Conservation (phyloP, 805 yeast genomes). For the Metschnikowia kunwiensis region DNA sequence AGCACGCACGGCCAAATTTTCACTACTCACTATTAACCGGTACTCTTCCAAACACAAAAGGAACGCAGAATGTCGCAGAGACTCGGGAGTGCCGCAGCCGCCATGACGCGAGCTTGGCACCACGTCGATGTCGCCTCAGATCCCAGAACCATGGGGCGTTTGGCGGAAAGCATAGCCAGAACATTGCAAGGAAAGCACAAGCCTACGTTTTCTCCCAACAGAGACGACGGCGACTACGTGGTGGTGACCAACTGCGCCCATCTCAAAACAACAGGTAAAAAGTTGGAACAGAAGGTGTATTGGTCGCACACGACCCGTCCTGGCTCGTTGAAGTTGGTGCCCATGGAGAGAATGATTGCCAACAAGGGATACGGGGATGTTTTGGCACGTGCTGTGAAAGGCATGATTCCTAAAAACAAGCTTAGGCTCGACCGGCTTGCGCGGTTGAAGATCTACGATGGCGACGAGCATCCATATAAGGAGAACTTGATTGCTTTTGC, state of each 20-base stretch:
- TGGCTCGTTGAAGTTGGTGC: constrained; percentile 77
- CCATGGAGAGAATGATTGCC: constrained; percentile 72
- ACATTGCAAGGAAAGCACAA: constrained; percentile 96
- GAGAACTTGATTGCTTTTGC: constrained; percentile 82
- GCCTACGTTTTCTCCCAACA: constrained; percentile 68
- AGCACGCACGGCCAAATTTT: too few relatives aligned
- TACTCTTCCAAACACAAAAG: too few relatives aligned
- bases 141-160: constrained; percentile 81
- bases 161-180: constrained; percentile 85
- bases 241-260: constrained; percentile 91
- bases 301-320: constrained; percentile 90
- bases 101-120: constrained; percentile 90
- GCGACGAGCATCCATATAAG: constrained; percentile 81
- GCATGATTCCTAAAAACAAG: constrained; percentile 93
- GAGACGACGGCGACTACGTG: constrained; percentile 95
- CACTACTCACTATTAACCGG: too few relatives aligned
- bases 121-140: constrained; percentile 89
- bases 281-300: constrained; percentile 74
- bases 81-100: constrained; percentile 58
- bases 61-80: constrained; percentile 47
- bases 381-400: constrained; percentile 82
- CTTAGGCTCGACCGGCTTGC: constrained; percentile 75
- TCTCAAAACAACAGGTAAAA: constrained; percentile 80
- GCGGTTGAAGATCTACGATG: constrained; percentile 84
- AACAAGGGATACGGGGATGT: constrained; percentile 89